Base-by-base conservation (phyloP, 1,284 basidiomycete genomes). In the Cryptococcus sp. region DNA sequence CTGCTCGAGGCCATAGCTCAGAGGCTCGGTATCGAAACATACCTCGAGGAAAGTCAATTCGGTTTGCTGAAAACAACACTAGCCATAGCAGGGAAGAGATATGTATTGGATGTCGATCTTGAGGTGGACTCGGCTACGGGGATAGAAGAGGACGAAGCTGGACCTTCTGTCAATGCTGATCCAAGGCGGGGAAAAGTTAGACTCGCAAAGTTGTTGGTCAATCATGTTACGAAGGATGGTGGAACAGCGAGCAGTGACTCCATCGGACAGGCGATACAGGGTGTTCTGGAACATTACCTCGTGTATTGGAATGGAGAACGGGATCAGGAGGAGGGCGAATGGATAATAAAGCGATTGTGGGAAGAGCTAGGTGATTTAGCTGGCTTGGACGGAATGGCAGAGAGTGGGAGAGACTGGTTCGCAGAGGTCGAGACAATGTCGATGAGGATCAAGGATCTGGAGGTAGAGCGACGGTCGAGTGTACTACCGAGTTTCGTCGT, bases 11-110 rank as follows among this genome's bases (percentile, higher is more conserved):
- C 57, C 11, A 55, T 73, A 1, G 60, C 67, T 1, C 52, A 52
- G 37, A 40, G 52, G 10, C 52, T 66, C 3, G 62, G 57, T 14
- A 57, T 73, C 31, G 64, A 72, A 50, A 60, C 63, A 24, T 73
- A 67, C 48, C 55, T 64, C 25, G 71, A 73, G 53, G 71, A 73
- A 45, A 65, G 63, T 4, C 70, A 73, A 56, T 73, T 73, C 49
- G 70, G 70, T 10, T 50, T 69, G 11, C 54, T 68, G 18, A 65
- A 66, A 42, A 63, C 64, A 3, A 59, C 62, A 2, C 50, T 73
- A 2, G 67, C 71, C 5, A 59, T 73, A 7, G 71, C 71, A 1
- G 71, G 71, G 1, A 54, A 56, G 11, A 54, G 65, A 24, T 69
- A 70, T 34, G 71, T 73, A 3, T 61, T 72, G 9, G 71, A 73